Conservation (phyloP, 371 early-diverging fungal genomes). For the Mucor saturninus region DNA sequence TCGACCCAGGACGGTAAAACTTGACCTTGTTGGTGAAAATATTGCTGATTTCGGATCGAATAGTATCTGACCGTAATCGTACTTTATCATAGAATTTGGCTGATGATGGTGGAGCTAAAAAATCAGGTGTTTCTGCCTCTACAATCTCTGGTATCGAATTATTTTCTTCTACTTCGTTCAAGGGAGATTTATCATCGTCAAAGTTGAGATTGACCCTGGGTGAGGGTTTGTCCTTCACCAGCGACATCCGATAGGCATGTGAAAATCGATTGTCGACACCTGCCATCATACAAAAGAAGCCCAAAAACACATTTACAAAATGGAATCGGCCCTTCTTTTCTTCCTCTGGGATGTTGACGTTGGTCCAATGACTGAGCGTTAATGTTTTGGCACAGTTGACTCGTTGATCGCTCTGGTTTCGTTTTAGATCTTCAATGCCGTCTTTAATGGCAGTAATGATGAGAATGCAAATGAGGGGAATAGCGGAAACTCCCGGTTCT, state of each 20-base stretch:
- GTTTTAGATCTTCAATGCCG: conserved; percentile 91
- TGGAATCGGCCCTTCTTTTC: conserved; percentile 30
- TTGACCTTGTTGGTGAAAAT: conserved; percentile 27
- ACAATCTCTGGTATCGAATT: conserved; percentile 3
- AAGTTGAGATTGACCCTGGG: conserved; percentile 13
- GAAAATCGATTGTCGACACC: conserved; percentile 31
- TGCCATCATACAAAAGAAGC: conserved; percentile 39
- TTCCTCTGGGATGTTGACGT: conserved; percentile 49
- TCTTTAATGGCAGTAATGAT: conserved; percentile 91
- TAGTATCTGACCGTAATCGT: conserved; percentile 34
- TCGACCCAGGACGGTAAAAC: conserved; percentile 43
- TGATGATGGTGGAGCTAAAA: conserved; percentile 1
- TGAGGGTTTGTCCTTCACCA: conserved; percentile 18
- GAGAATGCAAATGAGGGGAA: conserved; percentile 86
- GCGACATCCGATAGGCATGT: conserved; percentile 27
- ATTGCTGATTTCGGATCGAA: conserved; percentile 38
- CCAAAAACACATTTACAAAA: conserved; percentile 30
- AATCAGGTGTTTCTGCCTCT: conserved; percentile 5
- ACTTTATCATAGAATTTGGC: conserved; percentile 14
- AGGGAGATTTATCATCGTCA: conserved; percentile 16
- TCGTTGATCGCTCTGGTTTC: conserved; percentile 81
- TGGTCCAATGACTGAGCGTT: conserved; percentile 58
- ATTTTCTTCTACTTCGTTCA: conserved; percentile 18
- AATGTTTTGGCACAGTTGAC: conserved; percentile 66
- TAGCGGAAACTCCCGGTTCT: conserved; percentile 77